Evolutionary conservation across 2,329 filamentous ascomycete genomes (phyloP).

Genomic region (Alternaria incomplexa): DNA sequence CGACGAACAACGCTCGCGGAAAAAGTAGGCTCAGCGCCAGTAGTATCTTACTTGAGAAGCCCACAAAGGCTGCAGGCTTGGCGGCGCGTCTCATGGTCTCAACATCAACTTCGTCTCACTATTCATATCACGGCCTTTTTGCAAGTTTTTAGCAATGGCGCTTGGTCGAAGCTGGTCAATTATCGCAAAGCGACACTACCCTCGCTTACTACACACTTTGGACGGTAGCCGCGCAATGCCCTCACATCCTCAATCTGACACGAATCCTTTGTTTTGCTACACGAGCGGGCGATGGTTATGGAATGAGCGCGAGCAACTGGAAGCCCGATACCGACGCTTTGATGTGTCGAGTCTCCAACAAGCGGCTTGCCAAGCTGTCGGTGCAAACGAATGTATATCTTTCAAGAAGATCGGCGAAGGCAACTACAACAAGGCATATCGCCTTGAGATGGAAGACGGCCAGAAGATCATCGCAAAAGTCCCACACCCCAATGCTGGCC

Average conservation of each 20-base stretch:
- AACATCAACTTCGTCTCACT: not conserved
- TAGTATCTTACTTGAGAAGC: not conserved
- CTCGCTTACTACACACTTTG: slow-evolving; percentile 16
- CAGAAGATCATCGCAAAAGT: slow-evolving; percentile 33
- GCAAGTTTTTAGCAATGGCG: not conserved
- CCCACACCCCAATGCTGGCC: slow-evolving; percentile 35
- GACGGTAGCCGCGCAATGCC: slow-evolving; percentile 4
- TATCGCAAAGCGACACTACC: slow-evolving; percentile 13
- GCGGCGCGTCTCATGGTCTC: not conserved
- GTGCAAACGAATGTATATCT: slow-evolving; percentile 17
- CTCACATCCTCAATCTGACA: slow-evolving; percentile 9
- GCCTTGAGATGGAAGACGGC: slow-evolving; percentile 25
- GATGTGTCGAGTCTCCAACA: slow-evolving; percentile 23
- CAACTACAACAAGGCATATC: slow-evolving; percentile 29
- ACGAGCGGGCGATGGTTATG: slow-evolving; percentile 33
- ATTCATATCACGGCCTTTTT: not conserved
- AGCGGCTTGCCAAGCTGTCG: slow-evolving; percentile 20
- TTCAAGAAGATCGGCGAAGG: slow-evolving; percentile 30
- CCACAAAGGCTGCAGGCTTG: not conserved
- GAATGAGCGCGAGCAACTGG: slow-evolving; percentile 28
- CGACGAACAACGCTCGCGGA: not conserved
- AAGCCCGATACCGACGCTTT: slow-evolving; percentile 25
- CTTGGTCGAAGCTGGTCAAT: not conserved
- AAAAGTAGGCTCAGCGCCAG: not conserved
- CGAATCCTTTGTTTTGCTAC: slow-evolving; percentile 26